phyloP scores from a whole-genome alignment of 2,329 filamentous ascomycete species.

The Penicillium sp. region DNA sequence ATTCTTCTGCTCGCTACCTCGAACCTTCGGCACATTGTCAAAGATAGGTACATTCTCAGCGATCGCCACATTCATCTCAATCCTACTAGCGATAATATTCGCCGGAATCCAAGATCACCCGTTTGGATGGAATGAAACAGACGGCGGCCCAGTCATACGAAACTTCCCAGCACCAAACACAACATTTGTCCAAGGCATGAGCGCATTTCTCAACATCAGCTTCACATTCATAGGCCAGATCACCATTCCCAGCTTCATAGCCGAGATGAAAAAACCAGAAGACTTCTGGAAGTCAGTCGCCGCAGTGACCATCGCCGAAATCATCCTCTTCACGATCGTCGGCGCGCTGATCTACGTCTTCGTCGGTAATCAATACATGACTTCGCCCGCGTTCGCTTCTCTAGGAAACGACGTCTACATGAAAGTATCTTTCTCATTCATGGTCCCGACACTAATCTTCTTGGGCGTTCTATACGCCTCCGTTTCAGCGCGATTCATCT shows the following conservation, averaged over 20 bases:
- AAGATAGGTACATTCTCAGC: conserved; percentile 79
- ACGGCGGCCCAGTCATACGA: conserved; percentile 69
- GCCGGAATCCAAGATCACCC: conserved; percentile 75
- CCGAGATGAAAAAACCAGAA: conserved; percentile 79
- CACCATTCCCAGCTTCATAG: conserved; percentile 89
- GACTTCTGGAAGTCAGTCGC: conserved; percentile 93
- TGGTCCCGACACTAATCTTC: conserved; percentile 93
- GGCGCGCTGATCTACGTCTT: conserved; percentile 83
- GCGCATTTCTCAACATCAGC: conserved; percentile 89
- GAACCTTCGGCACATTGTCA: conserved; percentile 80
- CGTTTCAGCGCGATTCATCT: conserved; percentile 84
- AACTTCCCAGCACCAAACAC: conserved; percentile 70
- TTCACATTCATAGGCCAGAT: conserved; percentile 97
- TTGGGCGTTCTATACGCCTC: conserved; percentile 87
- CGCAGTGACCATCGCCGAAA: conserved; percentile 84
- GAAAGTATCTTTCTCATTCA: conserved; percentile 89
- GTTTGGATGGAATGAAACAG: conserved; percentile 60
- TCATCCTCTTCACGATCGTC: conserved; percentile 82
- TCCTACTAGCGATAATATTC: conserved; percentile 81
- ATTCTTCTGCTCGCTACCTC: conserved; percentile 77
- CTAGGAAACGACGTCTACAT: conserved; percentile 74
- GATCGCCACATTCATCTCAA: conserved; percentile 85
- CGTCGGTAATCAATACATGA: conserved; percentile 87
- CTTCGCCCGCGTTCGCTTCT: conserved; percentile 82
- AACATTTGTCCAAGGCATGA: conserved; percentile 79